Conservation (phyloP, 768 basidiomycete species). For the Dacryopinax primogenitus region DNA sequence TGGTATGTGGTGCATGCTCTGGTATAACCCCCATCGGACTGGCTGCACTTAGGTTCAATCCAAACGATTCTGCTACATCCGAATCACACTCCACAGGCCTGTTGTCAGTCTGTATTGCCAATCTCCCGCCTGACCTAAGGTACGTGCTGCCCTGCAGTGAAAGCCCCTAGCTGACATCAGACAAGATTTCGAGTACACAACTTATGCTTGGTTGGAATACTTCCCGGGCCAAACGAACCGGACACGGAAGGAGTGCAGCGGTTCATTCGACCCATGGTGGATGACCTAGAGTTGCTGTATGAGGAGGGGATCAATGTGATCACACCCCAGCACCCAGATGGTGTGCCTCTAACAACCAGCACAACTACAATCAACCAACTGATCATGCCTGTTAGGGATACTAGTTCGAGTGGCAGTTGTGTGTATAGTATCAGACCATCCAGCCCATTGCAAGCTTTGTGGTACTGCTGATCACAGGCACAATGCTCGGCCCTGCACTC, state of each 20-base stretch:
- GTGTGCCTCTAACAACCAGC: background rate
- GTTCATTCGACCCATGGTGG: slow-evolving; percentile 21
- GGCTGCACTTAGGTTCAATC: slow-evolving; percentile 11
- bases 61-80: background rate
- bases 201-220: slow-evolving; percentile 19
- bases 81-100: background rate
- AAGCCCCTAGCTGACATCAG: background rate
- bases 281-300: slow-evolving; percentile 25
- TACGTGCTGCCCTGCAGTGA: background rate
- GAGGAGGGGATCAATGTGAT: slow-evolving; percentile 19
- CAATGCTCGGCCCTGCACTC: slow-evolving; percentile 20
- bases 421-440: slow-evolving; percentile 25
- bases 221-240: slow-evolving; percentile 25
- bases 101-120: slow-evolving; percentile 10
- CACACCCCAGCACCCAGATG: slow-evolving; percentile 19
- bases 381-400: slow-evolving; percentile 6
- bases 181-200: slow-evolving; percentile 11
- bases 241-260: slow-evolving; percentile 23
- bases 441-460: slow-evolving; percentile 23
- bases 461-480: slow-evolving; percentile 24
- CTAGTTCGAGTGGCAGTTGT: slow-evolving; percentile 21
- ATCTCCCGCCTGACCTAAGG: background rate
- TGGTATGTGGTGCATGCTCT: slow-evolving; percentile 10
- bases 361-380: background rate
- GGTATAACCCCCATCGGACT: too few relatives aligned